Base-by-base conservation (phyloP, 2,329 filamentous ascomycete genomes). In the Colletotrichum echinochloae region DNA sequence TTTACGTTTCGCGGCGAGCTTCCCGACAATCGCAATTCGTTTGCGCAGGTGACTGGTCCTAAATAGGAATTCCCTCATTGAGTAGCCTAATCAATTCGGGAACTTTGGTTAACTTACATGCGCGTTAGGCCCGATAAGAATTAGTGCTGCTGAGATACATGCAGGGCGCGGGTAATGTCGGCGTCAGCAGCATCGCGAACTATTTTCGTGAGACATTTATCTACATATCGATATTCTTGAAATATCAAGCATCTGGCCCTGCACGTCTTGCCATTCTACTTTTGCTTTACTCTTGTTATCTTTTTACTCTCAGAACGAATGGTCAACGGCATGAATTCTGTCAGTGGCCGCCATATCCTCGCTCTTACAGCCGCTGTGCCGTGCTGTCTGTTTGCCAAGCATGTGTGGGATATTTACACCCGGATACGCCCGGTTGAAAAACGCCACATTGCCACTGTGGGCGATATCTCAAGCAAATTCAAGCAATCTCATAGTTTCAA, bases 1-100 rank as follows among this genome's bases (percentile, higher is more conserved):
- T 7, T 11, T 44, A 20, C 18, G 41, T 11, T 44, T n/a, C 8
- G 8, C 2, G 4, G 8, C n/a, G 18, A 44, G 41, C 9, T 23
- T 46, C 20, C 20, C 20, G 41, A 11, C n/a, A n/a, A n/a, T 44
- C 8, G 20, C 8, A n/a, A n/a, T 9, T n/a, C 11, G n/a, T 20
- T 9, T n/a, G 20, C 20, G n/a, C 20, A 23, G 20, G 9, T 23
- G 44, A 23, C 44, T 23, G 9, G 2, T 46, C n/a, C 20, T 23
- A 23, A 23, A 1, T 0, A 14, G 20, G 20, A 18, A 2, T n/a
- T 11, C 12, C 12, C 2, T 16, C 6, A 8, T 20, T 3, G 8
- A 41, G 5, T 18, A 41, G 39, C 20, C 18, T 18, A 41, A 41
- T 46, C 5, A 12, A 3, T 20, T 11, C 1, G 6, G 20, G 5